Evolutionary conservation across 2,329 filamentous ascomycete genomes (phyloP).

Genomic region (Colletotrichum sp.): DNA sequence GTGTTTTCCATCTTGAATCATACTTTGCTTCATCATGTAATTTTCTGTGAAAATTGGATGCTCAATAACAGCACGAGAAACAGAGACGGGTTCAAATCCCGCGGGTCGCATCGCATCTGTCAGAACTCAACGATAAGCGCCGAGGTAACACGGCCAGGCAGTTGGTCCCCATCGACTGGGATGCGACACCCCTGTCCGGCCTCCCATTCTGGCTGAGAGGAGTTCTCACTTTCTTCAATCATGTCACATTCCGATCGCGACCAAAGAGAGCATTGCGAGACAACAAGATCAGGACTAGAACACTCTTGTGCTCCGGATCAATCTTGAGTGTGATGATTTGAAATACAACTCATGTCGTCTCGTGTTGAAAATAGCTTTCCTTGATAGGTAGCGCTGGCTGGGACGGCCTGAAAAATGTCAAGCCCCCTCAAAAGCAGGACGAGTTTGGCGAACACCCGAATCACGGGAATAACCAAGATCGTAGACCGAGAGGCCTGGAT

Average conservation of each 20-base stretch:
- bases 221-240: not conserved
- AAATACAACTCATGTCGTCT: no score
- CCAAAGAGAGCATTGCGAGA: not conserved
- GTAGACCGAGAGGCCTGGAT: no score
- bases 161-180: not conserved
- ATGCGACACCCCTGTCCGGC: not conserved
- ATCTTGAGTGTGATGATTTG: no score
- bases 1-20: not conserved
- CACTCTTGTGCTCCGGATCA: no score
- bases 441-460: rapidly evolving
- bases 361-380: no score
- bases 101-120: not conserved
- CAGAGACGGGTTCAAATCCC: not conserved
- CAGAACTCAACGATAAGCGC: not conserved
- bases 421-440: no score
- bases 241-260: not conserved
- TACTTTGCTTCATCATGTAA: not conserved
- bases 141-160: not conserved
- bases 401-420: no score
- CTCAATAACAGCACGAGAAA: rapidly evolving
- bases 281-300: not conserved
- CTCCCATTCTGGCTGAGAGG: not conserved
- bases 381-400: no score
- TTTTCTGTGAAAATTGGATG: not conserved
- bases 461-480: no score